Evolutionary conservation across 2,329 filamentous ascomycete genomes (phyloP).

Genomic region (Aureobasidium sp.): DNA sequence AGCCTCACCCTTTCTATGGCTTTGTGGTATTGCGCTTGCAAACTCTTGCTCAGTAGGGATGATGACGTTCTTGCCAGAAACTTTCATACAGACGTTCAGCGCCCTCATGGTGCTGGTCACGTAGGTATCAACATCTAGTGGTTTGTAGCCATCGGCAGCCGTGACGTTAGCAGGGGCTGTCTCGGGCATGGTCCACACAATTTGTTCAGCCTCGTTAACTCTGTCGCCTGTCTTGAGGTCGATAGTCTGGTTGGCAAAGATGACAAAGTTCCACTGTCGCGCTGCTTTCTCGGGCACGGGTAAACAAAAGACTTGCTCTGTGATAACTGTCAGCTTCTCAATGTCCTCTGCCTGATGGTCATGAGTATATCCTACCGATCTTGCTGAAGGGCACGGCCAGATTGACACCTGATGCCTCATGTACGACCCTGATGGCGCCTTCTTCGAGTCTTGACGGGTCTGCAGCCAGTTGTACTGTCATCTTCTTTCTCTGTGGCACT

Average conservation of each 20-base stretch:
- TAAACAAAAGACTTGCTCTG: constrained; percentile 51
- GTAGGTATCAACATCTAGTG: constrained; percentile 36
- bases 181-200: constrained; percentile 54
- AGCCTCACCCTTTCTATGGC: constrained; percentile 54
- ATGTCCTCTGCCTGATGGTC: background rate
- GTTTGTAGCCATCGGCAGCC: constrained; percentile 19
- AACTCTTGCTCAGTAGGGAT: constrained; percentile 51
- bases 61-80: constrained; percentile 40
- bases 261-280: constrained; percentile 54
- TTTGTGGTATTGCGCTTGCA: constrained; percentile 50
- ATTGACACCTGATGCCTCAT: constrained; percentile 39
- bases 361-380: constrained; percentile 32
- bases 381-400: constrained; percentile 44
- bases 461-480: constrained; percentile 48
- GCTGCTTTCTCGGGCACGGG: constrained; percentile 58
- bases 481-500: constrained; percentile 56
- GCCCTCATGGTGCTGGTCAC: constrained; percentile 35
- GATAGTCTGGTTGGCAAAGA: constrained; percentile 47
- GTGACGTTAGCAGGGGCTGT: constrained; percentile 38
- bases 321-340: background rate
- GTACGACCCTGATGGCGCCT: constrained; percentile 38
- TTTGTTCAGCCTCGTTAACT: constrained; percentile 41
- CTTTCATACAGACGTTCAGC: constrained; percentile 42
- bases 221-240: constrained; percentile 34
- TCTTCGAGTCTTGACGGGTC: constrained; percentile 19